Conservation (phyloP, 2,329 filamentous ascomycete species). For the Phaeoacremonium minimum region DNA sequence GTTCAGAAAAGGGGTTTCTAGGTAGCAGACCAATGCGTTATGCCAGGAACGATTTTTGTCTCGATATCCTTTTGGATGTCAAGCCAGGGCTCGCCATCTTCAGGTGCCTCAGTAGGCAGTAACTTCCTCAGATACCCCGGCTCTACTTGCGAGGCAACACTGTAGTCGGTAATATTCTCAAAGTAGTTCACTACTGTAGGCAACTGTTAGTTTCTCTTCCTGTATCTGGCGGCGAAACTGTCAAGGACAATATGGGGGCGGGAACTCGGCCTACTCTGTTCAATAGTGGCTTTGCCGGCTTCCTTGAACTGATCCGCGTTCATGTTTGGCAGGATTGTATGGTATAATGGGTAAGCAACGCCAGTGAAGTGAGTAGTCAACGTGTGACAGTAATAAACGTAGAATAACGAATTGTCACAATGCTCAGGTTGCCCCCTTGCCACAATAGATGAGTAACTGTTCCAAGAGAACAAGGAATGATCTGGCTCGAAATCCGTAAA, state of each 20-base stretch:
- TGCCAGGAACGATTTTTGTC: constrained; percentile 79
- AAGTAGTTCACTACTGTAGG: constrained; percentile 76
- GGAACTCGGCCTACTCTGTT: constrained; percentile 67
- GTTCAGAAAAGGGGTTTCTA: no score
- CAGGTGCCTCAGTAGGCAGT: constrained; percentile 63
- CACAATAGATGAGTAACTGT: no score
- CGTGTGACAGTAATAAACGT: no score
- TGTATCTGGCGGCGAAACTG: constrained; percentile 1
- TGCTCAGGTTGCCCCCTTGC: no score
- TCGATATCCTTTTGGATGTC: constrained; percentile 82
- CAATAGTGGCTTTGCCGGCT: constrained; percentile 73
- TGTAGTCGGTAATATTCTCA: constrained; percentile 63
- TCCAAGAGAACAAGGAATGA: no score
- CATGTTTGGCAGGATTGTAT: no score
- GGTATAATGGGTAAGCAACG: no score
- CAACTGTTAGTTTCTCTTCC: constrained; percentile 4
- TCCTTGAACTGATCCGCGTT: constrained; percentile 72
- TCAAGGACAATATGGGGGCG: constrained; percentile 4
- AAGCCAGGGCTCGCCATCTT: constrained; percentile 67
- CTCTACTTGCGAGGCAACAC: constrained; percentile 71
- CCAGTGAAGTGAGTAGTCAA: no score
- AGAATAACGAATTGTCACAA: no score
- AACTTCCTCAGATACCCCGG: constrained; percentile 83
- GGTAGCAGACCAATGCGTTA: constrained; percentile 78
- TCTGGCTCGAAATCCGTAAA: no score